Evolutionary conservation across 257 asterid species (phyloP), one percentile per base, ranked within the genome.

Genomic region (Schizonepeta tenuifolia): DNA sequence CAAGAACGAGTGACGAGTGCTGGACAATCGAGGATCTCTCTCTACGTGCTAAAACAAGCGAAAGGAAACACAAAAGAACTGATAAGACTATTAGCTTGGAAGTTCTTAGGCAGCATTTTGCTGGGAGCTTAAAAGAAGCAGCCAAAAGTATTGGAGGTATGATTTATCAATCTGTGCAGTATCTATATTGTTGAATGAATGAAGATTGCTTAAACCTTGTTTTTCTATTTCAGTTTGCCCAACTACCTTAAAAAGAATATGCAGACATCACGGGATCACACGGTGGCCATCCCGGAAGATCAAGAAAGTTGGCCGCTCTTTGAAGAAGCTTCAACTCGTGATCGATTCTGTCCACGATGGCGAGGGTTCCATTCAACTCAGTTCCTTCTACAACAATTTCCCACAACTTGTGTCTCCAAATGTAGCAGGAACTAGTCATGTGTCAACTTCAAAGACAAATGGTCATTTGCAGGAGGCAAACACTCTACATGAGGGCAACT

Each of bases 221-320:
- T 35, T 76, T 22, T 59, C 33, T 62, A 14, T 79, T 83, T 78
- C 96, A 91, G 96, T 91, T 56, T 91, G 96, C 61, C 97, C 96
- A 33, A 89, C 96, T 65, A 91, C 97, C 47, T 83, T 91, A 82
- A 89, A 89, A 78, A 91, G 96, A 75, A 89, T 91, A 81, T 91
- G 97, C 89, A 83, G 97, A 74, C 90, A 84, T 49, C 96, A 91
- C 7, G 97, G 97, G 57, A 91, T 89, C 56, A 83, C 85, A 0
- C 78, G 96, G 44, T 91, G 96, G 97, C 97, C 97, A 24, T 91
- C 97, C 38, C 78, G 95, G 17, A 91, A 91, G 92, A 87, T 91
- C 83, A 89, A 86, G 88, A 89, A 91, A 83, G 97, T 91, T 2
- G 91, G 92, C 14, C 95, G 86, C 82, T 89, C 97, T 0, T 74